Base-by-base conservation (phyloP, 2,329 filamentous ascomycete genomes). In the Alternaria triticina region DNA sequence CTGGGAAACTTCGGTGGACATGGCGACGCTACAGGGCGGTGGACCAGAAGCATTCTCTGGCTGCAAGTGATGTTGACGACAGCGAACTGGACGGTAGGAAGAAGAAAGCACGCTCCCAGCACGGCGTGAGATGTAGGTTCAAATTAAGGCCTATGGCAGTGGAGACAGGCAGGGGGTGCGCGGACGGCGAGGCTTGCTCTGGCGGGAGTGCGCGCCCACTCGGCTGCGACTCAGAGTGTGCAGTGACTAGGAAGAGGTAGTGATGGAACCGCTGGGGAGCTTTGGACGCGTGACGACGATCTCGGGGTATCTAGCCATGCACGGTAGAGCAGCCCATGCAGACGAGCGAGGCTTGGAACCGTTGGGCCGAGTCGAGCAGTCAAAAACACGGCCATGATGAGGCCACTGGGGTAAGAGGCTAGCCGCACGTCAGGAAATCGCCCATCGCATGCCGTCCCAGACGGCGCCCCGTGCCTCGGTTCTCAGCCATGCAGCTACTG, bases 111-210 rank as follows among this genome's bases (percentile, higher is more conserved):
- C 66, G 66, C 59, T 60, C 58, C 62, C 71, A 71, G 72, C 70
- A 74, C 66, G 65, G 69, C 68, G 74, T 73, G 69, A 71, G 72
- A 75, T 74, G 71, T 66, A 73, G 66, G 71, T 74, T 73, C 76
- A 79, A 79, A 80, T 80, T 79, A 80, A 80, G 77, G 77, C 75
- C 74, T 74, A 65, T 74, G 70, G 71, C 75, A 66, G 72, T 73
- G 70, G 72, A 57, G 67, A 66, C 64, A 45, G 49, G 64, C 70
- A 73, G 70, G 72, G 70, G 62, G 64, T 23, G 65, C 66, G 74
- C 68, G 70, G 70, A 72, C 72, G 67, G 70, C 67, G 68, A 71
- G 74, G 74, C 70, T 72, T 70, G 71, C 67, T 70, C 70, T 69
- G 68, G 60, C 75, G 75, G 75, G 75, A 74, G 70, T 63, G 63